Evolutionary conservation across 148 eudicot species (phyloP), one percentile per base, ranked within the genome.

Genomic region (Chenopodium formosanum): DNA sequence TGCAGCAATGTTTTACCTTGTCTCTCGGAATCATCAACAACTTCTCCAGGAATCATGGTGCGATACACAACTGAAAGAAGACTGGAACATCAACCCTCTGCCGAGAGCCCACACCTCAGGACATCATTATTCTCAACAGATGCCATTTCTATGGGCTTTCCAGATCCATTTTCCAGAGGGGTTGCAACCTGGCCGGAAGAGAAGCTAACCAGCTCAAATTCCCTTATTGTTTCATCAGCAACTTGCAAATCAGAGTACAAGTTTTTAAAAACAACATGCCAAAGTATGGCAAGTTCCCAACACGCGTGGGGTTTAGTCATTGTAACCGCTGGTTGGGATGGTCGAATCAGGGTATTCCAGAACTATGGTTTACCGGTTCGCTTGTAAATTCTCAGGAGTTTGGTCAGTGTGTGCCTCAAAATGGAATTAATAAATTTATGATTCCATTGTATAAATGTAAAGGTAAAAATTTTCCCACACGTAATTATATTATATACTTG

Each of bases 121-220:
- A 63, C 83, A 31, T 88, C 90, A 0, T 86, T 89, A 37, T 81
- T 89, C 79, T 84, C 91, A 34, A 81, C 89, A 2, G 73, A 88
- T 60, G 66, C 44, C 63, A 85, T 89, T 74, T 88, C 92, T 23
- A 76, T 89, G 34, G 87, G 88, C 4, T 73, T 84, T 23, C 27
- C 91, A 19, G 97, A 92, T 75, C 85, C 93, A 3, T 86, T 85
- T 40, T 78, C 85, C 14, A 89, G 86, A 83, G 92, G 94, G 56
- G 88, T 90, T 19, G 97, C 98, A 4, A 94, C 98, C 19, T 96
- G 99, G 99, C 99, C 99, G 0, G 98, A 91, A 83, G 98, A 96
- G 77, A 90, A 90, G 81, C 91, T 94, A 37, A 86, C 86, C 20
- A 14, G 70, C 60, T 83, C 89, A 14, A 84, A 86, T 63, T 87